phyloP scores from a whole-genome alignment of 345 rosid species.

The Kernera saxatilis region DNA sequence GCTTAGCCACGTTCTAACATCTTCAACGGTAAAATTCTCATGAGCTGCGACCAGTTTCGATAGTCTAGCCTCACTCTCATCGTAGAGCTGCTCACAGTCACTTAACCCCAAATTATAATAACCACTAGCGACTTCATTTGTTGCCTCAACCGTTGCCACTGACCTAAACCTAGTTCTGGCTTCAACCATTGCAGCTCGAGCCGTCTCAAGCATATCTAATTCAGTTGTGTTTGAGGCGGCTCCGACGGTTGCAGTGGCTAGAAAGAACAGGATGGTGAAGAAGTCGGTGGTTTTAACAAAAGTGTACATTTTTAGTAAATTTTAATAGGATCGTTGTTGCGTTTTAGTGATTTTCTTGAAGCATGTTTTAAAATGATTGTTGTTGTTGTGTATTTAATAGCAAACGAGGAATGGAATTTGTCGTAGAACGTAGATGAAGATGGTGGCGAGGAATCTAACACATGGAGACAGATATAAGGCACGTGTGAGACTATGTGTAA shows the following conservation, averaged over 20 bases:
- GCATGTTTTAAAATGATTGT: background rate
- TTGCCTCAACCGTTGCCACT: background rate
- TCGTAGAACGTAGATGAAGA: constrained; percentile 15
- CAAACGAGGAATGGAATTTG: constrained; percentile 14
- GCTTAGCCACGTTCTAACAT: constrained; percentile 57
- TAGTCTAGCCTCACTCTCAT: constrained; percentile 48
- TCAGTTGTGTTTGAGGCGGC: constrained; percentile 20
- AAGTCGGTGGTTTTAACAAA: constrained; percentile 18
- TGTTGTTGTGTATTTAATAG: constrained; percentile 9
- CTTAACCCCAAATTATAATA: constrained; percentile 26
- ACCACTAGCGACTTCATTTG: background rate
- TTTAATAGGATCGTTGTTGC: background rate
- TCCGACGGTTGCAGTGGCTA: constrained; percentile 21
- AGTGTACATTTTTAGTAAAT: constrained; percentile 24
- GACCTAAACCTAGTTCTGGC: constrained; percentile 32
- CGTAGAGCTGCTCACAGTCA: constrained; percentile 52
- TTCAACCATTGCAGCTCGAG: constrained; percentile 32
- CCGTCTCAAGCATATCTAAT: constrained; percentile 27
- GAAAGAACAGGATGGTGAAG: constrained; percentile 26
- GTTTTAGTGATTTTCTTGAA: constrained; percentile 6
- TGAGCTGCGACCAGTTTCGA: constrained; percentile 22
- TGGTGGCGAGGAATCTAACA: constrained; percentile 28
- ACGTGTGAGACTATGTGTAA: constrained; percentile 36
- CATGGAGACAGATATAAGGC: constrained; percentile 23
- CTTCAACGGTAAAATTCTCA: constrained; percentile 34